Evolutionary conservation across 495 filamentous ascomycete species (phyloP).

Genomic region (Umbilicaria muhlenbergii): DNA sequence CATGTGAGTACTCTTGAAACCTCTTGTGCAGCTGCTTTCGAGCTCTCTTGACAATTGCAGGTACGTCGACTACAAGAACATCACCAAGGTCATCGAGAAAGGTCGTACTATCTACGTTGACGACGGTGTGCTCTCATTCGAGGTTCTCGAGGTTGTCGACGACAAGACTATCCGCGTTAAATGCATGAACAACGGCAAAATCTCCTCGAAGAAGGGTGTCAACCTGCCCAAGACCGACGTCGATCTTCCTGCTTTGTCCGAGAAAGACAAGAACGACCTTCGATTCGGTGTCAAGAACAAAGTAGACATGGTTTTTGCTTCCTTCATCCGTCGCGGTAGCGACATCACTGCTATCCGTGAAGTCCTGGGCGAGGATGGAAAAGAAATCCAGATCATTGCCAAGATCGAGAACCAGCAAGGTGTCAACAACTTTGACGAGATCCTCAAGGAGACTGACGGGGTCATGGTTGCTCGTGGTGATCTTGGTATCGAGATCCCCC

Average conservation of each 20-base stretch:
- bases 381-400: conserved; percentile 97
- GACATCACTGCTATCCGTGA: conserved; percentile 88
- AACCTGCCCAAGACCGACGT: conserved; percentile 98
- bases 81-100: conserved; percentile 89
- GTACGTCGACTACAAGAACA: conserved; percentile 99
- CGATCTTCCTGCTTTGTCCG: conserved; percentile 92
- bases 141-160: conserved; percentile 76
- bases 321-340: conserved; percentile 84
- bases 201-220: conserved; percentile 96
- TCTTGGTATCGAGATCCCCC: conserved; percentile 94
- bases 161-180: conserved; percentile 70
- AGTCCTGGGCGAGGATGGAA: conserved; percentile 81
- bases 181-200: conserved; percentile 92
- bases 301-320: conserved; percentile 98
- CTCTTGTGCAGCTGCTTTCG: background rate
- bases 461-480: conserved; percentile 99
- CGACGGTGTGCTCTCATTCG: conserved; percentile 90
- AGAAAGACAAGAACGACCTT: conserved; percentile 91
- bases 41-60: conserved; percentile 24
- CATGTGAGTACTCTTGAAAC: conserved; percentile 49
- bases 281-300: conserved; percentile 93
- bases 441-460: conserved; percentile 89
- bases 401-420: conserved; percentile 99
- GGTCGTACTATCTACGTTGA: conserved; percentile 97
- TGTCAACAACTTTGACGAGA: conserved; percentile 97